These are phyloP conservation scores for Apostasia shenzhenica DNA, from an alignment of 106 monocot genomes.

Conservation along the genomic window DNA sequence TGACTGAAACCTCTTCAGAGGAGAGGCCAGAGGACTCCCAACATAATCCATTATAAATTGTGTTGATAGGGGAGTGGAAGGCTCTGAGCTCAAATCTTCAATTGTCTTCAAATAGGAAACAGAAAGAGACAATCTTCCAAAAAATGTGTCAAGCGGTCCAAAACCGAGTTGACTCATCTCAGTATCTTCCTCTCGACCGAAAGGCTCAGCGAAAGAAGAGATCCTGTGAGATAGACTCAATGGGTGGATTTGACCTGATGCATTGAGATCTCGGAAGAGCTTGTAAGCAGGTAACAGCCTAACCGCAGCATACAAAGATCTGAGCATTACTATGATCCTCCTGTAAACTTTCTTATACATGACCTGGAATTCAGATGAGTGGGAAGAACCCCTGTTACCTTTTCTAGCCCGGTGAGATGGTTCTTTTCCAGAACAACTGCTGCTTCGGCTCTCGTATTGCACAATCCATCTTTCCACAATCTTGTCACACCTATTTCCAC, in stretches of 20 bases:
- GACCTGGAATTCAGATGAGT: conserved; percentile 29
- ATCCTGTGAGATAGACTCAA: conserved; percentile 73
- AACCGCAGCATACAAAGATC: conserved; percentile 64
- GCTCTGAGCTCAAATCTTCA: conserved; percentile 44
- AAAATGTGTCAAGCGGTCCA: conserved; percentile 63
- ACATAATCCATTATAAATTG: conserved; percentile 86
- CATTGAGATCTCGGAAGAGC: conserved; percentile 59
- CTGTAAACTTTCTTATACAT: conserved; percentile 42
- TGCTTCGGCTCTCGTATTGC: conserved; percentile 39
- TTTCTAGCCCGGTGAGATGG: conserved; percentile 9
- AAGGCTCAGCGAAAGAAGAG: conserved; percentile 63
- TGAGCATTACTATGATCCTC: conserved; percentile 52
- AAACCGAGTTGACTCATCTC: conserved; percentile 61
- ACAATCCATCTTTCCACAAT: conserved; percentile 62
- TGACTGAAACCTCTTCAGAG: conserved; percentile 54
- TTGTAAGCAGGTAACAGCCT: conserved; percentile 80
- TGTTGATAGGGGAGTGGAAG: conserved; percentile 30
- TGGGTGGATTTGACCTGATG: conserved; percentile 37
- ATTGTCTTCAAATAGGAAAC: conserved; percentile 53
- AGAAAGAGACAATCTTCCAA: conserved; percentile 50
- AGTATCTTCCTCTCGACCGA: conserved; percentile 56
- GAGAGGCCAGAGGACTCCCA: conserved; percentile 75
- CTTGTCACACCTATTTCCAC: conserved; percentile 20
- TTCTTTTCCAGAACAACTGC: conserved; percentile 4
- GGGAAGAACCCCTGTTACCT: conserved; percentile 15